A percentile compares a stretch with the other conserved stretches of the same genome.
Conservation (phyloP, 495 filamentous ascomycete genomes). For the Xylaria bambusicola region DNA sequence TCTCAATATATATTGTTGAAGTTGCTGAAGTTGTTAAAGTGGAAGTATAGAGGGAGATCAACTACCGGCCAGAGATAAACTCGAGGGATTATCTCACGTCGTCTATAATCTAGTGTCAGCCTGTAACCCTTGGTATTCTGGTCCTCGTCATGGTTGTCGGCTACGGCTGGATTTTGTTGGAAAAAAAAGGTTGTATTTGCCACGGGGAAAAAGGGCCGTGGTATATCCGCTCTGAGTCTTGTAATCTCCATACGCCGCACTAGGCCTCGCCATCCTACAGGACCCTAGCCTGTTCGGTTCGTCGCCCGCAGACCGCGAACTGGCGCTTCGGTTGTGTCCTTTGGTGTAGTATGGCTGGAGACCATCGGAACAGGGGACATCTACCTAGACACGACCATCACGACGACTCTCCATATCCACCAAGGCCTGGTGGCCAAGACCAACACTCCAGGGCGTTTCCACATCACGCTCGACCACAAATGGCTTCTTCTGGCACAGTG, state of each 20-base stretch:
- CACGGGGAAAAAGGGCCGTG: neutral
- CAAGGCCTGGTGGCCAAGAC: constrained; percentile 49
- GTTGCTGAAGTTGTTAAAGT: no score
- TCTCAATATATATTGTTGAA: no score
- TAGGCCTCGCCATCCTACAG: neutral
- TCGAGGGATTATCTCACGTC: neutral
- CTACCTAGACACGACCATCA: constrained; percentile 33
- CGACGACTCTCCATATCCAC: constrained; percentile 50
- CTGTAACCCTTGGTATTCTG: no score
- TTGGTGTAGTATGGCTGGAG: constrained; percentile 46
- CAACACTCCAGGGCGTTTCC: constrained; percentile 40
- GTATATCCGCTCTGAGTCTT: neutral
- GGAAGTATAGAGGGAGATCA: neutral
- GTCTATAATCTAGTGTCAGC: neutral
- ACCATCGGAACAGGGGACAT: constrained; percentile 38
- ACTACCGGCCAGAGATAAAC: neutral
- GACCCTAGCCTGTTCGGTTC: constrained; percentile 13
- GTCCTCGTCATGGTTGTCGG: constrained; percentile 11
- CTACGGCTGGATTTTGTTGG: constrained; percentile 8
- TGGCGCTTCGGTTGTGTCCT: constrained; percentile 30
- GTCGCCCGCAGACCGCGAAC: constrained; percentile 19
- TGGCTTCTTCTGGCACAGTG: constrained; percentile 29
- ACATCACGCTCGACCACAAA: constrained; percentile 29
- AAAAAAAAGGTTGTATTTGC: constrained; percentile 1
- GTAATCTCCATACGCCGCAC: neutral